phyloP scores from a whole-genome alignment of 345 rosid genomes.

The Ceriops decandra region DNA sequence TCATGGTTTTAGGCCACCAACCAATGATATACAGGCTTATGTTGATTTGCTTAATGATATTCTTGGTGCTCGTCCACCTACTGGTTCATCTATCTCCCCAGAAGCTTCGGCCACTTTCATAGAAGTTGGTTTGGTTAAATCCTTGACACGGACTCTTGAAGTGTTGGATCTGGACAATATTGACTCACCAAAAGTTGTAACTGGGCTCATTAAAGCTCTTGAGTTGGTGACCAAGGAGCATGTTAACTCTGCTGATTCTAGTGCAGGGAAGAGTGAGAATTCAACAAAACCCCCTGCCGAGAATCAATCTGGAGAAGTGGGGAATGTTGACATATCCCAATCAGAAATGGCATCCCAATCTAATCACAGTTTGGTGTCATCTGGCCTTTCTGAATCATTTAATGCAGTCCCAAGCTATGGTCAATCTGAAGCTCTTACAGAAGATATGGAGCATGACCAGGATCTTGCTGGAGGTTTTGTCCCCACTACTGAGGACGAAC shows the following conservation, averaged over 20 bases:
- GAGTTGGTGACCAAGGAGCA: conserved; percentile 94
- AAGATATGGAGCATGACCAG: conserved; percentile 95
- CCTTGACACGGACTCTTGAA: conserved; percentile 74
- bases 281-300: conserved; percentile 46
- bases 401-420: conserved; percentile 51
- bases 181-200: conserved; percentile 84
- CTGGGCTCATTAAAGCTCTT: conserved; percentile 73
- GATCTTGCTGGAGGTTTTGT: conserved; percentile 77
- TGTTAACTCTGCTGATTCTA: conserved; percentile 58
- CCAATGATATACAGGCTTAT: conserved; percentile 56
- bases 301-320: conserved; percentile 49
- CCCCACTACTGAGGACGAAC: conserved; percentile 68
- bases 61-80: conserved; percentile 71
- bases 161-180: conserved; percentile 83
- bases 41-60: conserved; percentile 86
- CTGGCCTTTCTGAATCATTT: conserved; percentile 48
- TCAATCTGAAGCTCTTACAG: conserved; percentile 77
- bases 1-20: conserved; percentile 54
- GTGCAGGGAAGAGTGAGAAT: conserved; percentile 57
- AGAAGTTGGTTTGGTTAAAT: conserved; percentile 79
- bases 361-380: conserved; percentile 48
- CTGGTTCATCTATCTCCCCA: conserved; percentile 70
- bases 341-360: conserved; percentile 57
- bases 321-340: conserved; percentile 53
- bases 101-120: conserved; percentile 89